A percentile compares a stretch with the other conserved stretches of the same genome.
These are phyloP conservation scores for Glycine latifolia DNA, from an alignment of 306 rosid genomes.

Conservation along the genomic window DNA sequence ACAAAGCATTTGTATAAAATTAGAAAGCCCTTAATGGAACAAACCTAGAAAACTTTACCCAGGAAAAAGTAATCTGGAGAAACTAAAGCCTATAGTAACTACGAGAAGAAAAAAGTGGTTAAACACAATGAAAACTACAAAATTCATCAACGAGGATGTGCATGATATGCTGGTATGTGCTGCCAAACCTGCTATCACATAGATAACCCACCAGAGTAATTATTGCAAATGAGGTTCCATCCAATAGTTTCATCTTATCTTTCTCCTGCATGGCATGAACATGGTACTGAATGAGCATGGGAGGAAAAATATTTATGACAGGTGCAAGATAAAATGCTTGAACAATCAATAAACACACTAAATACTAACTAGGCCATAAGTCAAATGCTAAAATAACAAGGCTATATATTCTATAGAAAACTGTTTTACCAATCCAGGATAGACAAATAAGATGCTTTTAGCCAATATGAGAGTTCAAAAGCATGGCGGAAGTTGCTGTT, in stretches of 20 bases:
- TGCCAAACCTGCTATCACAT: conserved; percentile 46
- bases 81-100: conserved; percentile 51
- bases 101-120: conserved; percentile 28
- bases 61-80: not conserved
- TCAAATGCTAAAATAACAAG: not conserved
- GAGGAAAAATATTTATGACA: conserved; percentile 8
- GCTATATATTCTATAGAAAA: not conserved
- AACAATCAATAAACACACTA: not conserved
- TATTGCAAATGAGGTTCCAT: conserved; percentile 61
- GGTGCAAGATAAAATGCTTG: not conserved
- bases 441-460: not conserved
- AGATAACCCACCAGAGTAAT: conserved; percentile 60
- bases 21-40: conserved; percentile 40
- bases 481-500: not conserved
- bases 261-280: conserved; percentile 70
- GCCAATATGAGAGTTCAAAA: conserved; percentile 1
- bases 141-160: conserved; percentile 45
- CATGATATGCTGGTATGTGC: conserved; percentile 36
- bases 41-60: conserved; percentile 42
- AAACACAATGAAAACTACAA: conserved; percentile 43
- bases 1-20: not conserved
- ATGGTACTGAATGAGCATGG: conserved; percentile 12
- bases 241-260: conserved; percentile 57
- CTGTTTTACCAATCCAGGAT: not conserved
- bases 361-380: not conserved